Conservation (phyloP, 2,329 filamentous ascomycete species). For the Trichoderma gracile region DNA sequence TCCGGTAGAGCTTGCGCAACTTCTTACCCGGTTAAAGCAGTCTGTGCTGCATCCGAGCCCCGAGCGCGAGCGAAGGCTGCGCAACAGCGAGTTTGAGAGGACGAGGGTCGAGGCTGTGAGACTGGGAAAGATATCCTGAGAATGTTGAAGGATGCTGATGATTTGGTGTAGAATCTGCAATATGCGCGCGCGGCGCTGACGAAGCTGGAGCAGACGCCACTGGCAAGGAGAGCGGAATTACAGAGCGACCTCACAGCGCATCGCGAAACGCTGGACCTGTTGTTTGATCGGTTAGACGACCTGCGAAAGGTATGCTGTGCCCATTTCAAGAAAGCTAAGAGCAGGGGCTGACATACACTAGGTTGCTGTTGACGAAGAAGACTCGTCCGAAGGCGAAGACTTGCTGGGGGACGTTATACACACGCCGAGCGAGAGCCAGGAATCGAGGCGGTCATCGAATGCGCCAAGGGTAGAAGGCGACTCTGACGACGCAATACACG, state of each 20-base stretch:
- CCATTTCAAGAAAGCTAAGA: too few relatives aligned
- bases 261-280: conserved; percentile 63
- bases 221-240: conserved; percentile 58
- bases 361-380: conserved; percentile 42
- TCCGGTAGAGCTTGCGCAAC: conserved; percentile 57
- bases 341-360: conserved; percentile 29
- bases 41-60: conserved; percentile 63
- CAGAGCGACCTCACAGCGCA: conserved; percentile 66
- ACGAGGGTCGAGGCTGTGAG: conserved; percentile 45
- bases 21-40: conserved; percentile 66
- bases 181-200: conserved; percentile 69
- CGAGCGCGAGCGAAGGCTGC: conserved; percentile 58
- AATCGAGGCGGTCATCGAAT: conserved; percentile 41
- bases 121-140: conserved; percentile 34
- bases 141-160: background rate
- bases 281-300: conserved; percentile 68
- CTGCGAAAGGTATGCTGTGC: conserved; percentile 56
- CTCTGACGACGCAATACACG: conserved; percentile 33
- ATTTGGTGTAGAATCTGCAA: conserved; percentile 61
- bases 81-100: conserved; percentile 66
- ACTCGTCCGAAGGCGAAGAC: conserved; percentile 58
- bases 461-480: conserved; percentile 30
- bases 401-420: conserved; percentile 56
- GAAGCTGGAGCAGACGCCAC: conserved; percentile 68
- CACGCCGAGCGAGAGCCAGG: conserved; percentile 56